These are phyloP conservation scores for Apiotrichum siamense DNA, from an alignment of 1,284 basidiomycete species.

Conservation along the genomic window DNA sequence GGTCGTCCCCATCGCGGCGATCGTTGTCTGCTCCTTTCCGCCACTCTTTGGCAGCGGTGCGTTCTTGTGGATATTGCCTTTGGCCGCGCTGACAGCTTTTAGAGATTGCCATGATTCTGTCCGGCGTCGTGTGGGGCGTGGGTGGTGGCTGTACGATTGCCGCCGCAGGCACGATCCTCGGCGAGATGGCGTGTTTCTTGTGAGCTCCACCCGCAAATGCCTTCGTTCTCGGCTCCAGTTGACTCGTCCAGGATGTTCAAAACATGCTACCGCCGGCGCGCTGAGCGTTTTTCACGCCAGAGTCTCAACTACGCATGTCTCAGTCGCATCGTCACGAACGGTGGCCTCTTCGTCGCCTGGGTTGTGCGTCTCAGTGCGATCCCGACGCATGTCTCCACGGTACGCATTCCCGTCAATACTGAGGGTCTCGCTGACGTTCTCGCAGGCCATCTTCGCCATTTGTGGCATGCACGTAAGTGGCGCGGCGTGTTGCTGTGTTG, in stretches of 20 bases:
- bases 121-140: constrained; percentile 46
- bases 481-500: not conserved
- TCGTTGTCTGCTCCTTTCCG: constrained; percentile 47
- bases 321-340: constrained; percentile 35
- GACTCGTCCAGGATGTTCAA: constrained; percentile 33
- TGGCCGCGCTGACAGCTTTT: no score
- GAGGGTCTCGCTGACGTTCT: constrained; percentile 16
- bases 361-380: constrained; percentile 38
- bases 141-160: constrained; percentile 40
- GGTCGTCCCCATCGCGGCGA: constrained; percentile 36
- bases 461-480: constrained; percentile 25
- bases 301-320: constrained; percentile 44
- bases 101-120: constrained; percentile 37
- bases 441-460: constrained; percentile 34
- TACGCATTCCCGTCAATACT: constrained; percentile 22
- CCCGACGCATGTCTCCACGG: constrained; percentile 42
- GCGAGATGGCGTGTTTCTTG: constrained; percentile 41
- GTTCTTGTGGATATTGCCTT: no score
- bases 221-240: no score
- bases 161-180: constrained; percentile 35
- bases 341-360: constrained; percentile 41
- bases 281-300: constrained; percentile 38
- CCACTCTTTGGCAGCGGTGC: constrained; percentile 44
- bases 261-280: constrained; percentile 36
- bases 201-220: constrained; percentile 1